A percentile compares a stretch with the other conserved stretches of the same genome.
phyloP scores from a whole-genome alignment of 495 filamentous ascomycete genomes.

The Aspergillus incahuasiensis region DNA sequence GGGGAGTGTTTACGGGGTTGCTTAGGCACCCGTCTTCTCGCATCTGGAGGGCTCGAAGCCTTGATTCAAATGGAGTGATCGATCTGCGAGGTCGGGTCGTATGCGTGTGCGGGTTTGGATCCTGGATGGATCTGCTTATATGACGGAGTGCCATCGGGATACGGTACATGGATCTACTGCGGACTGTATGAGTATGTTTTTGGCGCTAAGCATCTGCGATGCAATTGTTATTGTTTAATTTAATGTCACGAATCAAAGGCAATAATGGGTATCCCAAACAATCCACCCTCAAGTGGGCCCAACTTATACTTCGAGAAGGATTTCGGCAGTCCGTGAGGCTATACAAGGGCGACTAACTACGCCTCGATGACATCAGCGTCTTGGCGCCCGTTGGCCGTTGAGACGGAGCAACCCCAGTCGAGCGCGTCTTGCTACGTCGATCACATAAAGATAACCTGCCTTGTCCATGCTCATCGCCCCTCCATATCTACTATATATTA shows the following conservation, averaged over 20 bases:
- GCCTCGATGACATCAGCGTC: slow-evolving; percentile 6
- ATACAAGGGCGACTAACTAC: neutral
- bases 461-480: neutral
- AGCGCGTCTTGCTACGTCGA: neutral
- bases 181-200: neutral
- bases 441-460: neutral
- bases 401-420: neutral
- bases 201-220: neutral
- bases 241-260: neutral
- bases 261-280: neutral
- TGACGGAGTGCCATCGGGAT: neutral
- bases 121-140: neutral
- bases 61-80: no score
- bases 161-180: neutral
- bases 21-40: slow-evolving; percentile 7
- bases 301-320: no score
- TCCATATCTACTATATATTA: neutral
- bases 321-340: neutral
- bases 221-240: neutral
- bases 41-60: no score
- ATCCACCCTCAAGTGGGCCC: no score
- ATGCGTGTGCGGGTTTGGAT: neutral
- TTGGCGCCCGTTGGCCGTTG: neutral
- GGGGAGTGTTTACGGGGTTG: slow-evolving; percentile 25
- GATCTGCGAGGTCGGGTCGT: neutral